Percentiles rank a stretch among this genome's conserved stretches.
Evolutionary conservation across 805 yeast genomes (phyloP).

Genomic region (Maudiozyma bulderi): DNA sequence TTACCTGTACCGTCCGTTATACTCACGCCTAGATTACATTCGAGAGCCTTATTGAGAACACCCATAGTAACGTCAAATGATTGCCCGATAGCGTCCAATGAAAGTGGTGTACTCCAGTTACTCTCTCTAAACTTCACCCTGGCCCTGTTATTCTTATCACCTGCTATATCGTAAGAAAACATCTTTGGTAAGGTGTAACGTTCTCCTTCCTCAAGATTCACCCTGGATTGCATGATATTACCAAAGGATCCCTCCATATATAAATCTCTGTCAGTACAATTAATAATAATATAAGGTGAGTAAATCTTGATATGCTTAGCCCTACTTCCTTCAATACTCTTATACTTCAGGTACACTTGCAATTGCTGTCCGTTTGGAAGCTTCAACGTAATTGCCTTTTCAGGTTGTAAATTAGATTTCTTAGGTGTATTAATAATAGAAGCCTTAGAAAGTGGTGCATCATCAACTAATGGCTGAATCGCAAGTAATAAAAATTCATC

Average conservation of each 20-base stretch:
- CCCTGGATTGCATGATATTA: conserved; percentile 43
- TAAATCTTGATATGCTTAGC: conserved; percentile 59
- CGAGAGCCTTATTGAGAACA: conserved; percentile 42
- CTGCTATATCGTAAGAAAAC: conserved; percentile 69
- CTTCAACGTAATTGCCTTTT: conserved; percentile 41
- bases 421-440: conserved; percentile 39
- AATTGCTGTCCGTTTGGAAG: conserved; percentile 60
- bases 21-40: conserved; percentile 65
- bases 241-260: conserved; percentile 45
- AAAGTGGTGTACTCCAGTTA: conserved; percentile 58
- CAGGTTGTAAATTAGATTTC: conserved; percentile 47
- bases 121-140: conserved; percentile 58
- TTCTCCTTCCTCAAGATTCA: conserved; percentile 23
- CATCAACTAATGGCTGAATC: conserved; percentile 47
- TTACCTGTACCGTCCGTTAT: conserved; percentile 80
- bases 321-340: conserved; percentile 38
- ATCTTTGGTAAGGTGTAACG: conserved; percentile 48
- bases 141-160: conserved; percentile 57
- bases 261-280: conserved; percentile 64
- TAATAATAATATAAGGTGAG: conserved; percentile 76
- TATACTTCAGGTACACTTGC: conserved; percentile 55
- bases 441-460: conserved; percentile 29
- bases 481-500: conserved; percentile 63
- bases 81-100: conserved; percentile 89
- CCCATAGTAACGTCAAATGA: conserved; percentile 47